phyloP scores from a whole-genome alignment of 2,329 filamentous ascomycete species.

The Colletotrichum tropicicola region DNA sequence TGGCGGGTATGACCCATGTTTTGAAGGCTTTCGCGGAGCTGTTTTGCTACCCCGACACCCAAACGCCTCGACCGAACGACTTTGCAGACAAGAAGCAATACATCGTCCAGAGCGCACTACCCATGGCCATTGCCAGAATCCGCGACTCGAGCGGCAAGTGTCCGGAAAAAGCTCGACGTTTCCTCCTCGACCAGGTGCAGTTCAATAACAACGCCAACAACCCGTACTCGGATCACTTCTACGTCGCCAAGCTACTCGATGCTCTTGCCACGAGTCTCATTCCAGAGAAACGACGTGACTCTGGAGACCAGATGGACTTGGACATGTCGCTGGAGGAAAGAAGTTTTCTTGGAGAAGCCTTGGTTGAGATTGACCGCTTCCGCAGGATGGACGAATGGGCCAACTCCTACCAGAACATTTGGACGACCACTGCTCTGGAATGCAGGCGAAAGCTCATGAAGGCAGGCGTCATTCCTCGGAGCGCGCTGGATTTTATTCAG shows the following conservation, averaged over 20 bases:
- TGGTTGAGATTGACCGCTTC: conserved; percentile 73
- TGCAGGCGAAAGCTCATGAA: conserved; percentile 72
- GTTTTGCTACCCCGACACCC: conserved; percentile 82
- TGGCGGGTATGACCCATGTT: conserved; percentile 85
- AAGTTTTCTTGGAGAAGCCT: conserved; percentile 59
- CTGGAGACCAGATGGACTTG: conserved; percentile 48
- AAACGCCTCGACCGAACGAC: conserved; percentile 88
- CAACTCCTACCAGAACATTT: conserved; percentile 73
- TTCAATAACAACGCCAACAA: conserved; percentile 97
- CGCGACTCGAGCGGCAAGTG: conserved; percentile 80
- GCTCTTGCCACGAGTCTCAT: conserved; percentile 68
- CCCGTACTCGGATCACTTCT: conserved; percentile 86
- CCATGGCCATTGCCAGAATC: conserved; percentile 80
- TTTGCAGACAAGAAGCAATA: conserved; percentile 90
- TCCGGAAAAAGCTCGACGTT: conserved; percentile 80
- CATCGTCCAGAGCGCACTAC: conserved; percentile 83
- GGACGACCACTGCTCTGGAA: conserved; percentile 69
- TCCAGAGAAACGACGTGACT: conserved; percentile 48
- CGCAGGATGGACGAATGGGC: conserved; percentile 76
- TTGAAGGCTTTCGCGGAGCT: conserved; percentile 87
- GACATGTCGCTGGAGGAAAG: conserved; percentile 48
- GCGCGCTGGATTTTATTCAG: conserved; percentile 66
- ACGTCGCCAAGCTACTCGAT: conserved; percentile 81
- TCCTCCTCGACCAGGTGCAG: conserved; percentile 87
- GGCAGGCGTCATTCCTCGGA: conserved; percentile 64